Conservation (phyloP, 257 asterid genomes). For the Salvia rosmarinus region DNA sequence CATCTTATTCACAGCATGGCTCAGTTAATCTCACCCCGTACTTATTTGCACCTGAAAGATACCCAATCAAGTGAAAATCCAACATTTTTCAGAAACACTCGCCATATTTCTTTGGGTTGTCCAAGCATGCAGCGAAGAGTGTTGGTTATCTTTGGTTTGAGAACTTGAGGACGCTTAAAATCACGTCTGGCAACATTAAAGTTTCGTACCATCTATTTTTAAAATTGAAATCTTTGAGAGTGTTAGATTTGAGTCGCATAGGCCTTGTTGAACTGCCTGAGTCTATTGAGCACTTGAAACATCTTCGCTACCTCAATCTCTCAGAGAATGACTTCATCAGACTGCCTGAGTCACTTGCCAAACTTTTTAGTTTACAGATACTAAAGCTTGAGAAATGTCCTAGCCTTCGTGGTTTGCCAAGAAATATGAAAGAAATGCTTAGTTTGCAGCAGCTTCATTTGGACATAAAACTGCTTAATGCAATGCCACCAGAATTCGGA, state of each 20-base stretch:
- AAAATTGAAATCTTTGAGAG: conserved; percentile 43
- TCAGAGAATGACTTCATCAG: conserved; percentile 39
- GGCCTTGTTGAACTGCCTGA: conserved; percentile 43
- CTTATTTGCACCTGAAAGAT: conserved; percentile 26
- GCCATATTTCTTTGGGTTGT: conserved; percentile 37
- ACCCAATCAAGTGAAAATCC: conserved; percentile 1
- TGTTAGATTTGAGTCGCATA: conserved; percentile 42
- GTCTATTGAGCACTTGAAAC: conserved; percentile 38
- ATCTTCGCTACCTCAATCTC: conserved; percentile 54
- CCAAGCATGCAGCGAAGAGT: background rate
- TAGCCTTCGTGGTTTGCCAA: conserved; percentile 33
- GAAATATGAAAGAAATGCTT: conserved; percentile 38
- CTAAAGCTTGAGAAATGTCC: conserved; percentile 40
- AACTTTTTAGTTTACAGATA: conserved; percentile 37
- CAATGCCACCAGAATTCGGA: conserved; percentile 41
- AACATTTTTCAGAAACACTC: conserved; percentile 21
- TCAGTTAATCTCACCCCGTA: conserved; percentile 33
- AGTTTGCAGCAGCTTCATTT: conserved; percentile 39
- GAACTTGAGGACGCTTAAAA: conserved; percentile 43
- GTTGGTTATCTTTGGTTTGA: conserved; percentile 31
- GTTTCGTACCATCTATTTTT: conserved; percentile 37
- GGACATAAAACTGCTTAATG: conserved; percentile 21
- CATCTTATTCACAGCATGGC: conserved; percentile 45
- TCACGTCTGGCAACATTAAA: conserved; percentile 17
- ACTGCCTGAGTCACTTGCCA: conserved; percentile 40